A percentile compares a stretch with the other conserved stretches of the same genome.
phyloP scores from a whole-genome alignment of 345 rosid genomes.

The Microthlaspi erraticum region DNA sequence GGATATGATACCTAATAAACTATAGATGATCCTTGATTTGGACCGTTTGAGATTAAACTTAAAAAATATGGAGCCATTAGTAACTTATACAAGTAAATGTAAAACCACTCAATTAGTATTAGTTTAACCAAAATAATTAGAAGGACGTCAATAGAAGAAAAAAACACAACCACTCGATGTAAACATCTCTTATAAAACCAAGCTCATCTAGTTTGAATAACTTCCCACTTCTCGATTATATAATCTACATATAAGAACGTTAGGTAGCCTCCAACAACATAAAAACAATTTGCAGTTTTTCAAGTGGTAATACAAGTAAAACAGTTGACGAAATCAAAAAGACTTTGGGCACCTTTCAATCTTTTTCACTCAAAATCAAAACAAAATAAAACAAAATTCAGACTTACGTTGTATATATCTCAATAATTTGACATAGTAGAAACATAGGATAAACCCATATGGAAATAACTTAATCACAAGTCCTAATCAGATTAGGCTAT shows the following conservation, averaged over 20 bases:
- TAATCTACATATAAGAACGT: slow-evolving; percentile 14
- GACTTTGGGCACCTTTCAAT: slow-evolving; percentile 16
- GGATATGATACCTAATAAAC: no score
- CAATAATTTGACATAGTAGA: slow-evolving; percentile 19
- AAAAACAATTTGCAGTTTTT: not conserved
- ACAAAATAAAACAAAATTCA: not conserved
- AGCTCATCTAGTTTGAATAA: not conserved
- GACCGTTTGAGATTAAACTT: no score
- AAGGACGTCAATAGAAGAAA: no score
- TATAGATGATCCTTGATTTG: no score
- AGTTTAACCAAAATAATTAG: no score
- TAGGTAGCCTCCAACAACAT: slow-evolving; percentile 24
- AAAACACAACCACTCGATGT: no score
- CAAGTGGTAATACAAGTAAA: slow-evolving; percentile 1
- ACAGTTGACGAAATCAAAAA: slow-evolving; percentile 17
- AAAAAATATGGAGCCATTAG: no score
- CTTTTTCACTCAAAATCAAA: slow-evolving; percentile 18
- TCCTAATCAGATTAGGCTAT: slow-evolving; percentile 12
- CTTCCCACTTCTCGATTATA: not conserved
- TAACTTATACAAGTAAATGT: no score
- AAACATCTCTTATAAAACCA: no score
- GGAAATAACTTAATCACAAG: not conserved
- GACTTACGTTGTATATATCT: not conserved
- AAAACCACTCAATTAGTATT: no score
- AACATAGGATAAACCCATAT: not conserved